phyloP scores from a whole-genome alignment of 139 green algal species.

The Dunaliella sp. region DNA sequence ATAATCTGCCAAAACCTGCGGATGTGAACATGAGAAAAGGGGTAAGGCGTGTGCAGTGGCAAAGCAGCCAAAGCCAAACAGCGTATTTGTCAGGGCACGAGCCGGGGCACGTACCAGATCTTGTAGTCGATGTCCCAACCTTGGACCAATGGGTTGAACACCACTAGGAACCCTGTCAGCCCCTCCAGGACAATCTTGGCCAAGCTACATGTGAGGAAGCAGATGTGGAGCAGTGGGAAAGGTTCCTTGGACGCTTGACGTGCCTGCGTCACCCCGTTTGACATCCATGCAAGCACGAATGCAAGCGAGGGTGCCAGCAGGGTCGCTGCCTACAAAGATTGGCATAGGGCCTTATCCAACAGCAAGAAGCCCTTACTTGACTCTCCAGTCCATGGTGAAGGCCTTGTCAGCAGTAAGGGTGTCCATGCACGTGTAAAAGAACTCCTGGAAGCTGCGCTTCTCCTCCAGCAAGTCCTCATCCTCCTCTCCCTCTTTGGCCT shows the following conservation, averaged over 20 bases:
- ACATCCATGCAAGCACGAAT: no score
- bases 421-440: not conserved
- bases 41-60: no score
- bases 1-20: not conserved
- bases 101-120: not conserved
- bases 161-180: slow-evolving; percentile 19
- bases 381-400: not conserved
- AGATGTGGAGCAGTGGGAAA: no score
- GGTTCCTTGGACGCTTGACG: no score
- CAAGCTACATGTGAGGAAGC: no score
- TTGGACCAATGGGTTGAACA: not conserved
- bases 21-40: no score
- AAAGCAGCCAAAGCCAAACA: no score
- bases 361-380: not conserved
- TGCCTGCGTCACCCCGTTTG: no score
- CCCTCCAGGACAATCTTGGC: slow-evolving; percentile 19
- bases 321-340: no score
- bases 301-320: no score
- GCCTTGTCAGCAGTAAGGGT: not conserved
- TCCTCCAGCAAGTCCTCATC: not conserved
- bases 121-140: not conserved
- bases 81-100: no score
- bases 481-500: not conserved
- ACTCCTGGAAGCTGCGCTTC: not conserved
- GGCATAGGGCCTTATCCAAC: no score